Evolutionary conservation across 2,329 filamentous ascomycete species (phyloP).

Genomic region (Aspergillus persii): DNA sequence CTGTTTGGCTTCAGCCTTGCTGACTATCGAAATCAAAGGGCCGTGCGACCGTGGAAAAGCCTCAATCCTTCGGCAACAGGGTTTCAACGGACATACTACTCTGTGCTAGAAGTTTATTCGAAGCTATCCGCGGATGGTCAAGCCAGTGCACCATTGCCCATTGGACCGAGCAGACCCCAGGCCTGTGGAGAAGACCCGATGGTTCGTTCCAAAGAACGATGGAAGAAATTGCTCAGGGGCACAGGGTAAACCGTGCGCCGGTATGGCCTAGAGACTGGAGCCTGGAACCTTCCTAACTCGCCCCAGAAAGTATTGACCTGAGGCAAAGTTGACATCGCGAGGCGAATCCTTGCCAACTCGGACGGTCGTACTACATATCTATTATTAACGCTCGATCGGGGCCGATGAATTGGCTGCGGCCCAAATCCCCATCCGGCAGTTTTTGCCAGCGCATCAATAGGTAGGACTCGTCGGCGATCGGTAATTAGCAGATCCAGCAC

Average conservation of each 20-base stretch:
- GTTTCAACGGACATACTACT: neutral
- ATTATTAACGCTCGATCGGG: neutral
- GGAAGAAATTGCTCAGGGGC: neutral
- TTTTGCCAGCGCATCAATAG: slow-evolving; percentile 5
- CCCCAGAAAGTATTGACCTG: neutral
- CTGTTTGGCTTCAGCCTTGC: neutral
- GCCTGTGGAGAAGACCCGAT: slow-evolving; percentile 5
- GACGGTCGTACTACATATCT: neutral
- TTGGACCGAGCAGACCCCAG: slow-evolving; percentile 9
- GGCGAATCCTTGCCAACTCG: neutral
- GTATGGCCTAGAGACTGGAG: neutral
- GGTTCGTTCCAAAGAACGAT: slow-evolving; percentile 5
- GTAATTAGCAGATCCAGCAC: neutral
- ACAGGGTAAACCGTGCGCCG: neutral
- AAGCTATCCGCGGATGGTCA: neutral
- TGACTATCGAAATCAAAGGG: neutral
- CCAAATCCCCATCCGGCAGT: neutral
- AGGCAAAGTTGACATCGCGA: neutral
- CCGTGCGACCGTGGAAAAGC: neutral
- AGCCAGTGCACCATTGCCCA: slow-evolving; percentile 1
- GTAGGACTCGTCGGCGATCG: neutral
- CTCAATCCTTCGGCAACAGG: neutral
- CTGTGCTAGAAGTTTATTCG: neutral
- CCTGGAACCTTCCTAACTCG: neutral
- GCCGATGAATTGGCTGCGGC: neutral